A percentile compares a stretch with the other conserved stretches of the same genome.
These are phyloP conservation scores for Caloboletus firmus DNA, from an alignment of 1,284 basidiomycete species.

Conservation along the genomic window DNA sequence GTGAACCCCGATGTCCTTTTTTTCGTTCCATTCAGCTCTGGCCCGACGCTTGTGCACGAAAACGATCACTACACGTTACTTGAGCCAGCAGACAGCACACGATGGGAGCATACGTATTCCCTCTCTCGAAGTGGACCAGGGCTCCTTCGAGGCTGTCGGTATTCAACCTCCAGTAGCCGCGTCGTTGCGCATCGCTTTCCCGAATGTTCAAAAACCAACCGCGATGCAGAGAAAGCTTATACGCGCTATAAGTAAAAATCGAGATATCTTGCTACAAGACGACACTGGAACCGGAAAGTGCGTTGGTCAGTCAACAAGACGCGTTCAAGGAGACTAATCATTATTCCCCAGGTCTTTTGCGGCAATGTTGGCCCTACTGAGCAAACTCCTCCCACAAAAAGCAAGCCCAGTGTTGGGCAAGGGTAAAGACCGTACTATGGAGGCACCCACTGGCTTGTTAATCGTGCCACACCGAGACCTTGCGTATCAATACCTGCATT, in stretches of 20 bases:
- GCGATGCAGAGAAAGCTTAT: slow-evolving; percentile 60
- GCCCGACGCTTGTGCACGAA: slow-evolving; percentile 19
- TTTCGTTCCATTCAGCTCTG: slow-evolving; percentile 6
- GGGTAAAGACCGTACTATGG: slow-evolving; percentile 12
- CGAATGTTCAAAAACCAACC: slow-evolving; percentile 58
- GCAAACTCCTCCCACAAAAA: slow-evolving; percentile 43
- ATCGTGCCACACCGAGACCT: slow-evolving; percentile 76
- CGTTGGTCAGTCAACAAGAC: slow-evolving; percentile 26
- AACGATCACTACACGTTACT: slow-evolving; percentile 12
- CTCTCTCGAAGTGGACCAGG: slow-evolving; percentile 3
- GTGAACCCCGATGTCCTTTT: slow-evolving; percentile 27
- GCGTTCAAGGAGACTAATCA: slow-evolving; percentile 1
- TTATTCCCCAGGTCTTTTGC: slow-evolving; percentile 64
- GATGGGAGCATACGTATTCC: not conserved
- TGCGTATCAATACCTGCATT: slow-evolving; percentile 65
- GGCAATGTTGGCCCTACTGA: slow-evolving; percentile 61
- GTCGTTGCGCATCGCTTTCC: slow-evolving; percentile 59
- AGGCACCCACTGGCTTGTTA: slow-evolving; percentile 51
- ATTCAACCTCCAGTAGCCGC: slow-evolving; percentile 47
- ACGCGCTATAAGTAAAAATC: slow-evolving; percentile 53
- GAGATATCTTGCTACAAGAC: slow-evolving; percentile 67
- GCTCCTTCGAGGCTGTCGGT: slow-evolving; percentile 51
- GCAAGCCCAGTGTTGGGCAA: not conserved
- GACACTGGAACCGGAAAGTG: slow-evolving; percentile 77
- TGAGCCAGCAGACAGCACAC: slow-evolving; percentile 22